phyloP scores from a whole-genome alignment of 352 stramenopile genomes.

The Globisporangium splendens region DNA sequence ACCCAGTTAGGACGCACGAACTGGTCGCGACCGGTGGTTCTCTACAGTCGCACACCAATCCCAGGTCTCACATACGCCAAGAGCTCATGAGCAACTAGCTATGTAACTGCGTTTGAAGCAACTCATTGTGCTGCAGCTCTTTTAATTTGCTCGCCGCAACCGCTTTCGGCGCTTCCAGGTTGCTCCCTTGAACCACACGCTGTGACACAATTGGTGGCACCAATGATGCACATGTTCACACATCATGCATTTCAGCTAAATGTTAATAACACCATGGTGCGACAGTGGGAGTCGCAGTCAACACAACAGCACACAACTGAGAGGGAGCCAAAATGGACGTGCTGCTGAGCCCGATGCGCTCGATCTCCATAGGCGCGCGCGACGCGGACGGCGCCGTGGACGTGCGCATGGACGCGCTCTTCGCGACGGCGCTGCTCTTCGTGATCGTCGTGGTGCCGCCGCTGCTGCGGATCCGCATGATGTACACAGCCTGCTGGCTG shows the following conservation, averaged over 20 bases:
- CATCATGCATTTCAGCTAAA: background rate
- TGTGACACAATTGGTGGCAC: too few relatives aligned
- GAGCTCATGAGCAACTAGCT: constrained; percentile 5
- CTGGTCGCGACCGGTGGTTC: constrained; percentile 65
- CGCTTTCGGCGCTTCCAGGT: too few relatives aligned
- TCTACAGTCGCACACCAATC: constrained; percentile 64
- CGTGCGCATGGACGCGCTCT: constrained; percentile 37
- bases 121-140: too few relatives aligned
- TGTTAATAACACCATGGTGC: background rate
- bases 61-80: constrained; percentile 37
- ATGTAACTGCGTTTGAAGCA: too few relatives aligned
- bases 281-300: background rate
- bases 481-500: constrained; percentile 83
- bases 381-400: constrained; percentile 10
- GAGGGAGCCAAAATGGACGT: constrained; percentile 23
- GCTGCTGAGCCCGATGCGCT: constrained; percentile 17
- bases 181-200: too few relatives aligned
- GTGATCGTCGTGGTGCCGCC: constrained; percentile 49
- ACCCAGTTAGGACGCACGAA: constrained; percentile 73
- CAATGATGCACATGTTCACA: constrained; percentile 7
- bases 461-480: constrained; percentile 56
- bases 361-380: constrained; percentile 7
- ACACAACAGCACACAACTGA: background rate
- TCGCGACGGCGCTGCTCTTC: constrained; percentile 58
- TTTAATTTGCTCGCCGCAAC: too few relatives aligned